phyloP scores from a whole-genome alignment of 768 basidiomycete species.

The Trametes coccinea region DNA sequence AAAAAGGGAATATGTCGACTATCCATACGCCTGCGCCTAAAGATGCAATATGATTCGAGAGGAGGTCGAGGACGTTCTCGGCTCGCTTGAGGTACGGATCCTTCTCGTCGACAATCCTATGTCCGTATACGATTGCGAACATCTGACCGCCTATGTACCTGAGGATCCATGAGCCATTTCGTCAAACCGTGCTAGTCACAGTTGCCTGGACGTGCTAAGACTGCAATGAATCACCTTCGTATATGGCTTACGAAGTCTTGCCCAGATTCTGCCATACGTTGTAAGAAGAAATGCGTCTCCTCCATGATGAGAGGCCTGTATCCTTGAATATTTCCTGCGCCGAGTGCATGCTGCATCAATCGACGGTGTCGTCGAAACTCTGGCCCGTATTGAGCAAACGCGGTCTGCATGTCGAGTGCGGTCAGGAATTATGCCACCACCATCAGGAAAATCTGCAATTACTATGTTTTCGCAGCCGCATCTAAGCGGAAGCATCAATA shows the following conservation, averaged over 20 bases:
- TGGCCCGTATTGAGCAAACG: constrained; percentile 59
- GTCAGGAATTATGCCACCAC: not conserved
- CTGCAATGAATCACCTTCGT: not conserved
- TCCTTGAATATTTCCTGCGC: constrained; percentile 45
- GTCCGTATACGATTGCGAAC: constrained; percentile 7
- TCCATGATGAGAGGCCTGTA: constrained; percentile 55
- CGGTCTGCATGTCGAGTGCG: not conserved
- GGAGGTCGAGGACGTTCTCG: constrained; percentile 1
- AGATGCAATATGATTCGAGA: constrained; percentile 13
- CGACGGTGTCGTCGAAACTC: constrained; percentile 57
- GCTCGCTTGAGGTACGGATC: constrained; percentile 4
- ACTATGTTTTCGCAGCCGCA: constrained; percentile 7
- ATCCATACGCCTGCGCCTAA: constrained; percentile 6
- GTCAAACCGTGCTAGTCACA: no score
- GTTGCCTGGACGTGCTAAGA: not conserved
- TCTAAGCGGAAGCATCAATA: not conserved
- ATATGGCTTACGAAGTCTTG: constrained; percentile 4
- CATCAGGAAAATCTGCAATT: not conserved
- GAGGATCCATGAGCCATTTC: no score
- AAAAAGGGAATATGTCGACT: constrained; percentile 11
- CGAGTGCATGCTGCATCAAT: constrained; percentile 61
- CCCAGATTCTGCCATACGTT: constrained; percentile 44
- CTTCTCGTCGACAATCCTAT: constrained; percentile 7
- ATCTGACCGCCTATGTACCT: constrained; percentile 6
- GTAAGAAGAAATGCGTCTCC: constrained; percentile 55